phyloP scores from a whole-genome alignment of 2,329 filamentous ascomycete genomes.

The Phialemonium atrogriseum region DNA sequence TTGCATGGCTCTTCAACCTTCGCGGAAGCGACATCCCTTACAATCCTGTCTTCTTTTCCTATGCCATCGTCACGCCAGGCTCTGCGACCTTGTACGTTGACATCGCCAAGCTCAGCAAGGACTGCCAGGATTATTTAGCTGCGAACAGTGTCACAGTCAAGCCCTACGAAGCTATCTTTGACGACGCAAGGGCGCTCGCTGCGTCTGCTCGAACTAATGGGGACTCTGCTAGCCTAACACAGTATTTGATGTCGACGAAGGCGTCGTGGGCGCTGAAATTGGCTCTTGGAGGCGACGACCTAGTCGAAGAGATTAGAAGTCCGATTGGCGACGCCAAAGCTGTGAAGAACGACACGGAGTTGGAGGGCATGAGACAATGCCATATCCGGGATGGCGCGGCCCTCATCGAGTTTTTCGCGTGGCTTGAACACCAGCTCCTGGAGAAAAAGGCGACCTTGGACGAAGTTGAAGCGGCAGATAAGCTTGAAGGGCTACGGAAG shows the following conservation, averaged over 20 bases:
- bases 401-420: constrained; percentile 86
- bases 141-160: constrained; percentile 64
- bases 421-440: constrained; percentile 84
- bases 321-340: constrained; percentile 88
- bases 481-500: constrained; percentile 68
- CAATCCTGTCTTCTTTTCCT: constrained; percentile 98
- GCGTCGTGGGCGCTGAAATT: constrained; percentile 90
- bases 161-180: constrained; percentile 76
- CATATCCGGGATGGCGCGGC: constrained; percentile 91
- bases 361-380: constrained; percentile 88
- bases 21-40: constrained; percentile 93
- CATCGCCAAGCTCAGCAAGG: constrained; percentile 62
- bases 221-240: constrained; percentile 31
- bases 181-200: constrained; percentile 61
- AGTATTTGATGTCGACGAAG: constrained; percentile 80
- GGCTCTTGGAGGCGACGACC: constrained; percentile 74
- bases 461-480: constrained; percentile 86
- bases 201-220: constrained; percentile 20
- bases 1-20: constrained; percentile 98
- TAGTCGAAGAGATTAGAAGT: constrained; percentile 79
- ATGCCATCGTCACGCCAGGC: constrained; percentile 75
- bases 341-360: constrained; percentile 82
- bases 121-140: constrained; percentile 62
- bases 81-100: constrained; percentile 79
- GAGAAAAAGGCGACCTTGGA: constrained; percentile 67